phyloP scores from a whole-genome alignment of 768 basidiomycete species.

The Lentinula raphanica region DNA sequence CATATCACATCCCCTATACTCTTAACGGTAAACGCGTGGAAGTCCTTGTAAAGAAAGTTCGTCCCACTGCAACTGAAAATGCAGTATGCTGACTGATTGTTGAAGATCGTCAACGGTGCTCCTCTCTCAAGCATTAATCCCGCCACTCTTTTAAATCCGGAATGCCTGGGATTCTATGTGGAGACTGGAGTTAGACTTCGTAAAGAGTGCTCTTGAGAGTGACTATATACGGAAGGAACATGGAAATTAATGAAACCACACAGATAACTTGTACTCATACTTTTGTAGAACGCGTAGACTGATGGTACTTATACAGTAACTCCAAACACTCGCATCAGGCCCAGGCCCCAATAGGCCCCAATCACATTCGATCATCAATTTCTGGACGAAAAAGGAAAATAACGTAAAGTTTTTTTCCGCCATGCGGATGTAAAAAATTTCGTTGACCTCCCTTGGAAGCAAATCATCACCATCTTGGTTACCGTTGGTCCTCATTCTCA shows the following conservation, averaged over 20 bases:
- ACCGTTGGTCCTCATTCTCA: too few relatives aligned
- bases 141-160: constrained; percentile 69
- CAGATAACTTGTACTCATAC: neutral
- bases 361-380: neutral
- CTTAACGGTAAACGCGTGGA: constrained; percentile 80
- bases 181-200: constrained; percentile 36
- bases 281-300: too few relatives aligned
- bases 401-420: neutral
- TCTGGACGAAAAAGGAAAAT: neutral
- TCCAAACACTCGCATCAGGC: too few relatives aligned
- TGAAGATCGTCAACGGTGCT: constrained; percentile 74
- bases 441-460: neutral
- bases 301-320: too few relatives aligned
- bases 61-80: constrained; percentile 15
- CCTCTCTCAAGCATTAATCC: constrained; percentile 63
- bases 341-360: too few relatives aligned
- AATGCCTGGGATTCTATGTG: constrained; percentile 59
- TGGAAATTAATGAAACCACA: neutral
- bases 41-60: constrained; percentile 70
- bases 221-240: neutral
- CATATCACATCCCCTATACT: constrained; percentile 70
- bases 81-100: constrained; percentile 13
- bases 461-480: neutral
- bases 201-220: neutral
- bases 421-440: neutral